Evolutionary conservation across 768 basidiomycete genomes (phyloP).

Genomic region (Cystobasidium onofrii): DNA sequence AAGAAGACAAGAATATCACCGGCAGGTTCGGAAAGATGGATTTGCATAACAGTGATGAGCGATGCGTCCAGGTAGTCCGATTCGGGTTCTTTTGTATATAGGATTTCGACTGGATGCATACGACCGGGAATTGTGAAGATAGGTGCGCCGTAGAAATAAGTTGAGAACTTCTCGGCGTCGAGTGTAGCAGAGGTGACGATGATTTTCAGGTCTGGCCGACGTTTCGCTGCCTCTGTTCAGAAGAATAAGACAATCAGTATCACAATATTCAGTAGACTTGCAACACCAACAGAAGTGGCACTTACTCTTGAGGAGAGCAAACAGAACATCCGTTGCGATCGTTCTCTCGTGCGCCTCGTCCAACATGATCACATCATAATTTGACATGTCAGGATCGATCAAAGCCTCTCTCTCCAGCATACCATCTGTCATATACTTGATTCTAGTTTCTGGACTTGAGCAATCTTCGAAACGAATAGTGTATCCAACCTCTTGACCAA

Average conservation of each 20-base stretch:
- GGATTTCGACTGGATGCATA: conserved; percentile 92
- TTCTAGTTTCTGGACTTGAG: conserved; percentile 94
- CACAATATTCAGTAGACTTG: too few species aligned
- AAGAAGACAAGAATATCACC: conserved; percentile 95
- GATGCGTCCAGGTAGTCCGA: conserved; percentile 94
- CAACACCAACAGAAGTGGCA: conserved; percentile 2
- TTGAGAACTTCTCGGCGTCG: conserved; percentile 99
- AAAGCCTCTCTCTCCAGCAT: conserved; percentile 96
- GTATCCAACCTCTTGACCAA: conserved; percentile 97
- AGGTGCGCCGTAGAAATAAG: conserved; percentile 96
- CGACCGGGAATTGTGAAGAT: conserved; percentile 99
- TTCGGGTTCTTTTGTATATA: conserved; percentile 99
- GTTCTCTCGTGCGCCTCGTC: conserved; percentile 99
- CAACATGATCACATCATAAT: conserved; percentile 92
- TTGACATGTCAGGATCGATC: conserved; percentile 85
- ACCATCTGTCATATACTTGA: conserved; percentile 99
- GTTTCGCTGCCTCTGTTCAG: conserved; percentile 75
- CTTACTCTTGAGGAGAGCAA: conserved; percentile 82
- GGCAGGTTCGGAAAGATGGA: conserved; percentile 93
- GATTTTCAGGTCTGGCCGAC: conserved; percentile 87
- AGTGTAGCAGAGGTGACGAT: conserved; percentile 97
- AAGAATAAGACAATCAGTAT: conserved; percentile 30
- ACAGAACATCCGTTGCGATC: conserved; percentile 95
- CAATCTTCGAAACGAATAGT: conserved; percentile 99
- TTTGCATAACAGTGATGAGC: conserved; percentile 98